These are phyloP conservation scores for Euphorbia schlechtendalii DNA, from an alignment of 441 rosid species.

Conservation along the genomic window DNA sequence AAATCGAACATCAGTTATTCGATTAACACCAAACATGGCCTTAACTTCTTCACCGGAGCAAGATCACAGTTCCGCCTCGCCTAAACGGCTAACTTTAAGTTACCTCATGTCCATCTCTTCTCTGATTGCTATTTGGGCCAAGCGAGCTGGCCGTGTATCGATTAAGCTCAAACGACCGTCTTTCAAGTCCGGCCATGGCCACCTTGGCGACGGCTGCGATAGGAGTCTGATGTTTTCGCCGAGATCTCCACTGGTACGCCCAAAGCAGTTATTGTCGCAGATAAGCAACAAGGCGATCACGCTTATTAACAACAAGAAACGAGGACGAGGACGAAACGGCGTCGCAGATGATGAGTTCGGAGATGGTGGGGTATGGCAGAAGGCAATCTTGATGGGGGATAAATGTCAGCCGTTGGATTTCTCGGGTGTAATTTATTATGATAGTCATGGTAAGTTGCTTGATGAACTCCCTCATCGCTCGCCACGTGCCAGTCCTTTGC, in stretches of 20 bases:
- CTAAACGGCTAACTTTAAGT: constrained; percentile 29
- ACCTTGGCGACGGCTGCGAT: neutral
- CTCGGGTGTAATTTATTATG: constrained; percentile 77
- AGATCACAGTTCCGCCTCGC: constrained; percentile 22
- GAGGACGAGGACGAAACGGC: neutral
- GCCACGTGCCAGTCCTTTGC: constrained; percentile 64
- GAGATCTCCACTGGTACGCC: constrained; percentile 20
- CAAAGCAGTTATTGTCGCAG: constrained; percentile 39
- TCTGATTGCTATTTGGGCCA: constrained; percentile 40
- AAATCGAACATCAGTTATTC: neutral
- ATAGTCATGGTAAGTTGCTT: constrained; percentile 46
- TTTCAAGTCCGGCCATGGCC: neutral
- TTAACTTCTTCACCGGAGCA: constrained; percentile 17
- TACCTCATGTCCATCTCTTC: constrained; percentile 34
- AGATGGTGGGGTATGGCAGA: constrained; percentile 78
- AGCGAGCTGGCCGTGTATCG: constrained; percentile 40
- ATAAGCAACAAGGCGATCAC: constrained; percentile 54
- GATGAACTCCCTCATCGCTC: constrained; percentile 50
- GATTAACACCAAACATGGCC: constrained; percentile 23
- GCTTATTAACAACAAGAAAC: constrained; percentile 29
- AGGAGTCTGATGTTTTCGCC: constrained; percentile 15
- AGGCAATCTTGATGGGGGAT: constrained; percentile 72
- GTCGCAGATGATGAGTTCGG: constrained; percentile 41
- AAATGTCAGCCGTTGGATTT: constrained; percentile 78
- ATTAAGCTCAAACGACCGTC: constrained; percentile 27